Base-by-base conservation (phyloP, 2,329 filamentous ascomycete genomes). In the Fusarium protoensiforme region DNA sequence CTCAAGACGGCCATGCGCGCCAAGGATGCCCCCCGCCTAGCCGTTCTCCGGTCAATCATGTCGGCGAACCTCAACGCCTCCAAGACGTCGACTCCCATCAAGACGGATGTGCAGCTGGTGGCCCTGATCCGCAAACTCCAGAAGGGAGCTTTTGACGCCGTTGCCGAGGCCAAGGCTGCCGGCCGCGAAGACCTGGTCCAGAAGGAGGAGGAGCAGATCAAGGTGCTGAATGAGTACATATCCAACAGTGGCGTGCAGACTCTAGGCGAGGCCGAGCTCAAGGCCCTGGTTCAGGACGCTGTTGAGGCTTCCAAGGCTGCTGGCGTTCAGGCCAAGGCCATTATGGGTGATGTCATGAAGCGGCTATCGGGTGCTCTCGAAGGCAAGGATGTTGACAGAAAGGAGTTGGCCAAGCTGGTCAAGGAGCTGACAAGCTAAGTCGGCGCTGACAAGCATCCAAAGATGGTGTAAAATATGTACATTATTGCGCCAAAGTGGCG, bases 1-100 rank as follows among this genome's bases (percentile, higher is more conserved):
- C 85, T 93, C 70, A 93, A 93, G 83, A 82, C 85, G 11, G 90
- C 91, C 57, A 92, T 93, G 91, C 87, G 87, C 67, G 86, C 86
- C 75, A 92, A 92, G 81, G 90, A 93, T 78, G 82, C 86, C 29
- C 84, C 89, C 29, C 90, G 92, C 3, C 89, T 95, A 29, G 84
- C 88, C 41, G 92, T 94, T 39, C 87, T 96, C 57, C 92, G 93
- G 74, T 82, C 87, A 43, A 84, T 95, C 70, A 87, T 95, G 72
- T 87, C 92, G 35, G 89, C 92, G 71, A 90, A 92, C 69, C 91
- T 92, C 75, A 95, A 95, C 82, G 91, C 92, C 36, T 92, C 91
- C 80, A 95, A 95, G 83, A 94, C 92, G 16, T 79, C 87, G 41
- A 85, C 84, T 41, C 93, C 93, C n/a, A 89, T 95, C 78, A 85